Conservation (phyloP, 768 basidiomycete species). For the Mycena crocata region DNA sequence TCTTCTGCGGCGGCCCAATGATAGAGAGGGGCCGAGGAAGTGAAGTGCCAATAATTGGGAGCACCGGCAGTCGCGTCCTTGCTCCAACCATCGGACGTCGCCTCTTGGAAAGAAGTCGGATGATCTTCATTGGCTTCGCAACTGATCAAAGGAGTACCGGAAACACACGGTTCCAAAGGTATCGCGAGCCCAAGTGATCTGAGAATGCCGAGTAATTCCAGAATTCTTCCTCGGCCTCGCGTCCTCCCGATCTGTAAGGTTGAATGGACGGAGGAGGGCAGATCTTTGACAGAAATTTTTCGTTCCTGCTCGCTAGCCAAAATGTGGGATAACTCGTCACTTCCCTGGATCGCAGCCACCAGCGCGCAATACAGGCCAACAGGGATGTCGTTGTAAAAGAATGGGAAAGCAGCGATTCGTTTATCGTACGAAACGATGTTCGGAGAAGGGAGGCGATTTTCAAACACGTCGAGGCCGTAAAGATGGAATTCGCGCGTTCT, state of each 20-base stretch:
- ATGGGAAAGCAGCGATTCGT: conserved; percentile 68
- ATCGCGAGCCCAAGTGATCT: conserved; percentile 66
- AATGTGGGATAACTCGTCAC: conserved; percentile 66
- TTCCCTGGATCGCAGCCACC: conserved; percentile 66
- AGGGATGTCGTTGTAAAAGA: conserved; percentile 74
- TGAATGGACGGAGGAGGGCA: conserved; percentile 63
- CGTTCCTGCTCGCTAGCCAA: conserved; percentile 62
- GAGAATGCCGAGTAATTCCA: conserved; percentile 72
- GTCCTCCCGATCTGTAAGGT: conserved; percentile 70
- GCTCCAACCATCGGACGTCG: conserved; percentile 57
- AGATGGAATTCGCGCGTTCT: conserved; percentile 76
- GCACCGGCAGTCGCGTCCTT: conserved; percentile 57
- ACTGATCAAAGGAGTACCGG: conserved; percentile 55
- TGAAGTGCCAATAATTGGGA: conserved; percentile 75
- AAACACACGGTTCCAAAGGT: conserved; percentile 63
- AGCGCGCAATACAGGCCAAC: conserved; percentile 73
- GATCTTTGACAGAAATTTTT: conserved; percentile 60
- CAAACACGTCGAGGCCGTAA: conserved; percentile 60
- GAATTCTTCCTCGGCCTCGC: conserved; percentile 67
- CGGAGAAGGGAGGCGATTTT: conserved; percentile 48
- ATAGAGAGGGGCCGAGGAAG: conserved; percentile 64
- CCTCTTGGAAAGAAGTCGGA: conserved; percentile 60
- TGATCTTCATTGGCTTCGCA: conserved; percentile 57
- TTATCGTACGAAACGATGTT: conserved; percentile 64
- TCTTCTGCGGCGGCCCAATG: conserved; percentile 67